phyloP scores from a whole-genome alignment of 192 early-diverging fungal genomes.

The Coemansia sp. region DNA sequence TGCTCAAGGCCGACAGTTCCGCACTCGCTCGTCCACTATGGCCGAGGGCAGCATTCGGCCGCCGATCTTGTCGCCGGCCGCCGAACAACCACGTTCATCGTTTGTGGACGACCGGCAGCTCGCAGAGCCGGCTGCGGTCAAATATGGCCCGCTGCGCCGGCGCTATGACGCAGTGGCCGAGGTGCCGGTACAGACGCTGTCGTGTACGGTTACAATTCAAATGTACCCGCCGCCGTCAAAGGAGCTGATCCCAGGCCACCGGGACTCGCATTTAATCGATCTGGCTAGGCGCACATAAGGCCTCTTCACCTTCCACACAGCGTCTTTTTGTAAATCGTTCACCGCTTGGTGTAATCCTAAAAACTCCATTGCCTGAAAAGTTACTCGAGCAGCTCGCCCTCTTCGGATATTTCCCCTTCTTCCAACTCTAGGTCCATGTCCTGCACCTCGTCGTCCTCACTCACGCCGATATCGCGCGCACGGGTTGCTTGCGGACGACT shows the following conservation, averaged over 20 bases:
- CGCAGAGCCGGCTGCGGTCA: neutral
- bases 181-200: conserved; percentile 29
- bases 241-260: conserved; percentile 3
- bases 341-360: too few species aligned
- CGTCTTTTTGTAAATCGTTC: too few species aligned
- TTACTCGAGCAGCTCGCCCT: conserved; percentile 42
- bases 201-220: conserved; percentile 42
- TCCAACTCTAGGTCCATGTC: conserved; percentile 39
- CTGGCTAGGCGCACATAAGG: conserved; percentile 13
- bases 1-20: neutral
- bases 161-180: conserved; percentile 25
- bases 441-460: conserved; percentile 26
- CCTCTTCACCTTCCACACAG: too few species aligned
- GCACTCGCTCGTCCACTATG: conserved; percentile 14
- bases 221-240: conserved; percentile 36
- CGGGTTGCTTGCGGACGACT: neutral
- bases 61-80: neutral
- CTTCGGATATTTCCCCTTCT: conserved; percentile 38
- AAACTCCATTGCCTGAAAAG: neutral
- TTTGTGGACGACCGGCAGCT: neutral
- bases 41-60: neutral
- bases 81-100: neutral
- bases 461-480: neutral
- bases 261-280: conserved; percentile 23
- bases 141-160: conserved; percentile 19